A percentile compares a stretch with the other conserved stretches of the same genome.
These are phyloP conservation scores for Amylostereum chailletii DNA, from an alignment of 1,284 basidiomycete genomes.

Conservation along the genomic window DNA sequence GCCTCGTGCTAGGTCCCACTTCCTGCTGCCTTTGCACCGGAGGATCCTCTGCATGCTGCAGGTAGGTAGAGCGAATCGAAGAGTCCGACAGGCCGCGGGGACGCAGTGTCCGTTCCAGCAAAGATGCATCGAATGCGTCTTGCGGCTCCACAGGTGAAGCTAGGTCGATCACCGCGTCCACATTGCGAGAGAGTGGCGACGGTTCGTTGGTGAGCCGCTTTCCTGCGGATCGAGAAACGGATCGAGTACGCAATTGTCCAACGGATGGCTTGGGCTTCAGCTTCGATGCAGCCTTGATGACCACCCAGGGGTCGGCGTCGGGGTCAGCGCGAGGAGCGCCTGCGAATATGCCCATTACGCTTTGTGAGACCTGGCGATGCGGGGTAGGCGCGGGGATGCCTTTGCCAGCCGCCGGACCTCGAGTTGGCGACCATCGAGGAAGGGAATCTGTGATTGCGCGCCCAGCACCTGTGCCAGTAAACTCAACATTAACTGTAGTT, in stretches of 20 bases:
- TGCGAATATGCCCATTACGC: conserved; percentile 75
- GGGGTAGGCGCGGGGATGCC: conserved; percentile 14
- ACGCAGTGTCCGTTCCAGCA: conserved; percentile 62
- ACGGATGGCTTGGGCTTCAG: conserved; percentile 12
- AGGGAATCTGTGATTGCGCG: conserved; percentile 54
- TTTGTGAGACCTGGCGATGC: conserved; percentile 19
- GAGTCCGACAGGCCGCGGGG: conserved; percentile 83
- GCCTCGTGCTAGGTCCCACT: conserved; percentile 20
- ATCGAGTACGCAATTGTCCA: not conserved
- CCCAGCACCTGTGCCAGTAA: conserved; percentile 70
- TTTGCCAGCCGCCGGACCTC: conserved; percentile 5
- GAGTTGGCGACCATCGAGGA: conserved; percentile 10
- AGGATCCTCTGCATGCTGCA: conserved; percentile 38
- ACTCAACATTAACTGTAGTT: conserved; percentile 90
- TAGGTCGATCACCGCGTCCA: conserved; percentile 69
- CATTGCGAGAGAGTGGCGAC: conserved; percentile 21
- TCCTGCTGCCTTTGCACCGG: conserved; percentile 6
- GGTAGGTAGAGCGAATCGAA: conserved; percentile 80
- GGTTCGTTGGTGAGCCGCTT: conserved; percentile 8
- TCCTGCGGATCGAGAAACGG: conserved; percentile 3
- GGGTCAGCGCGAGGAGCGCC: conserved; percentile 53
- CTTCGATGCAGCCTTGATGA: conserved; percentile 33
- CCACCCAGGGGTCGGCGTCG: conserved; percentile 53
- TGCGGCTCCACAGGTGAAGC: conserved; percentile 22
- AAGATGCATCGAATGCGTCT: conserved; percentile 25